Evolutionary conservation across 768 basidiomycete species (phyloP).

Genomic region (Psilocybe subaeruginosa): DNA sequence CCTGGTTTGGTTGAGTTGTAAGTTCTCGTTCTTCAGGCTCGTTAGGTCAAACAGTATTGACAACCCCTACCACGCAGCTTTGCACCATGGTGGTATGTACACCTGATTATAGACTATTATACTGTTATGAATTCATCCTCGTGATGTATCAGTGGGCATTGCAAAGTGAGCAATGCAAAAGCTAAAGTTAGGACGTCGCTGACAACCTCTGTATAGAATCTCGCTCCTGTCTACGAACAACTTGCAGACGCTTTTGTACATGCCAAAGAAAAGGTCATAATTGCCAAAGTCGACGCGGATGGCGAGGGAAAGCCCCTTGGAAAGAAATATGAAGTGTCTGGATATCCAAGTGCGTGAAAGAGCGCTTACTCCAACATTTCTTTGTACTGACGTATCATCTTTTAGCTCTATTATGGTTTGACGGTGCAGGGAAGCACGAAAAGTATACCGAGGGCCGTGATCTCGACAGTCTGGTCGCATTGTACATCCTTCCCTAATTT

Average conservation of each 20-base stretch:
- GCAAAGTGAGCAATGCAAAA: constrained; percentile 58
- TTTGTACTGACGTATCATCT: constrained; percentile 7
- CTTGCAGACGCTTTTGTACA: constrained; percentile 86
- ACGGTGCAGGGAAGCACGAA: constrained; percentile 63
- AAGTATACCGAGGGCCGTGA: constrained; percentile 82
- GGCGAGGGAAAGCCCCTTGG: constrained; percentile 81
- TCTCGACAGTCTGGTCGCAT: constrained; percentile 72
- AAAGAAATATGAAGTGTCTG: constrained; percentile 76
- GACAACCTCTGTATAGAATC: constrained; percentile 52
- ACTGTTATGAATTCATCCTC: constrained; percentile 4
- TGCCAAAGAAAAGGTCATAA: constrained; percentile 78
- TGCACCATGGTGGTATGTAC: constrained; percentile 84
- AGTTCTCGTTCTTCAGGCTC: constrained; percentile 34
- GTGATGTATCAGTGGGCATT: constrained; percentile 69
- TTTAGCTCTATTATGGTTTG: constrained; percentile 91
- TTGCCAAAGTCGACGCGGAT: constrained; percentile 94
- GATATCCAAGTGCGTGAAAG: constrained; percentile 78
- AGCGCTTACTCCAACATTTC: background rate
- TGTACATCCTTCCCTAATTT: constrained; percentile 50
- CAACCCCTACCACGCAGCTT: constrained; percentile 47
- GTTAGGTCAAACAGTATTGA: background rate
- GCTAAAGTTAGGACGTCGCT: background rate
- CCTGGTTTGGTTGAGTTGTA: constrained; percentile 92
- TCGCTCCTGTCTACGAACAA: constrained; percentile 87
- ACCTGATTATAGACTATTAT: background rate